Conservation (phyloP, 306 rosid species). For the Chamaecrista fasciculata region DNA sequence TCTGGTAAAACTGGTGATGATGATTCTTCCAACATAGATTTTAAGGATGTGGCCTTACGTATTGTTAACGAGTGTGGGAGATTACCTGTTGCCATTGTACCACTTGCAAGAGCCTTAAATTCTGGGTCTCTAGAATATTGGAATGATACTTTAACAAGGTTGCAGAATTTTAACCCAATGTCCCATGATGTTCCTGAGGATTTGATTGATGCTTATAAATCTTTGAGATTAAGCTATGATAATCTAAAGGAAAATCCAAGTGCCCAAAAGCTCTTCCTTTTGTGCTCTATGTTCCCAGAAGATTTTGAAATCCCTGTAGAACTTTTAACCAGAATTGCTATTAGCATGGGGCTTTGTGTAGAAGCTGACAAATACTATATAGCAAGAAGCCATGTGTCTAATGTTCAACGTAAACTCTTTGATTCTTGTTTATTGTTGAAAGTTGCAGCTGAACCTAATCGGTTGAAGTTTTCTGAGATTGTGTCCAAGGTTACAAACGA, state of each 20-base stretch:
- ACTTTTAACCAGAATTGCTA: neutral
- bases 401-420: neutral
- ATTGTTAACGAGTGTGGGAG: neutral
- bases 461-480: too few species aligned
- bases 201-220: neutral
- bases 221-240: constrained; percentile 20
- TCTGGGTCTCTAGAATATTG: neutral
- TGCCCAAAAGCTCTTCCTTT: constrained; percentile 1
- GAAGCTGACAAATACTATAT: neutral
- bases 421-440: constrained; percentile 7
- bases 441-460: too few species aligned
- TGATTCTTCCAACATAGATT: neutral
- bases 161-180: neutral
- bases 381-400: neutral
- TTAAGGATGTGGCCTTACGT: neutral
- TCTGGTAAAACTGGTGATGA: neutral
- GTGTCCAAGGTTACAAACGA: fast-evolving
- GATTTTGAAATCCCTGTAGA: constrained; percentile 22
- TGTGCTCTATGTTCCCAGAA: constrained; percentile 26
- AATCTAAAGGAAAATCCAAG: neutral
- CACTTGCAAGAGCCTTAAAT: constrained; percentile 3
- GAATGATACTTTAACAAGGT: neutral
- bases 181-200: neutral
- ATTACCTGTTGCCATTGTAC: neutral
- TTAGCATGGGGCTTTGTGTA: neutral